phyloP scores from a whole-genome alignment of 1,284 basidiomycete genomes.

The Apiotrichum akiyoshidainum region DNA sequence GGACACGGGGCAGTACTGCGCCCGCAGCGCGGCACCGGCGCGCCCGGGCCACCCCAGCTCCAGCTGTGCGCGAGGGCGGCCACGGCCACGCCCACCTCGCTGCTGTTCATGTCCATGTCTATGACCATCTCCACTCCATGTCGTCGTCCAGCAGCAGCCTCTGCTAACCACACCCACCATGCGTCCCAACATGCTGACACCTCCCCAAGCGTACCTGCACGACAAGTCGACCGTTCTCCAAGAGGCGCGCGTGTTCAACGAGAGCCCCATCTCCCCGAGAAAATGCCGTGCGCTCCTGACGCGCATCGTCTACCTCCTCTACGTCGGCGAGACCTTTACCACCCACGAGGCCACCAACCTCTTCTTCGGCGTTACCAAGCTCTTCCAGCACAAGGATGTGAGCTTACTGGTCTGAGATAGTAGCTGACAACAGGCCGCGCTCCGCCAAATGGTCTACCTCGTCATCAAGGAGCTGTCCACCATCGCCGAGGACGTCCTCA shows the following conservation, averaged over 20 bases:
- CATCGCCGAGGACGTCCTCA: conserved; percentile 98
- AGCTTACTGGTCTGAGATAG: conserved; percentile 48
- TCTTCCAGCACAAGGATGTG: conserved; percentile 99
- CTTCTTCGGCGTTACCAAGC: conserved; percentile 98
- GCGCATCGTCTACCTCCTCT: conserved; percentile 92
- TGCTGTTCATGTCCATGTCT: too few species aligned
- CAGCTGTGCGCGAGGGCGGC: too few species aligned
- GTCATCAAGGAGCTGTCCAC: conserved; percentile 97
- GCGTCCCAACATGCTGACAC: not conserved
- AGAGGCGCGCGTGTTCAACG: conserved; percentile 98
- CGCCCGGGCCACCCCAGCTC: too few species aligned
- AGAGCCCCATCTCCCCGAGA: conserved; percentile 93
- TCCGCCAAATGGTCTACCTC: conserved; percentile 97
- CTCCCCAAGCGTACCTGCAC: conserved; percentile 56
- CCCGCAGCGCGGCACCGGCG: too few species aligned
- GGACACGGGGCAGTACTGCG: too few species aligned
- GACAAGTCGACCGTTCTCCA: conserved; percentile 96
- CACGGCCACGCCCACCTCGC: too few species aligned
- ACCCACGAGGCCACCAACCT: conserved; percentile 95
- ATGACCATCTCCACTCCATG: not conserved
- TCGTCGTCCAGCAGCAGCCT: not conserved
- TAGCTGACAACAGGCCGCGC: conserved; percentile 64
- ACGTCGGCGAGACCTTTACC: conserved; percentile 91
- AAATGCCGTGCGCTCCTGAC: conserved; percentile 96
- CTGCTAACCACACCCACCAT: not conserved